A percentile compares a stretch with the other conserved stretches of the same genome.
phyloP scores from a whole-genome alignment of 169 alveolate genomes.

The Plasmodium reichenowi region DNA sequence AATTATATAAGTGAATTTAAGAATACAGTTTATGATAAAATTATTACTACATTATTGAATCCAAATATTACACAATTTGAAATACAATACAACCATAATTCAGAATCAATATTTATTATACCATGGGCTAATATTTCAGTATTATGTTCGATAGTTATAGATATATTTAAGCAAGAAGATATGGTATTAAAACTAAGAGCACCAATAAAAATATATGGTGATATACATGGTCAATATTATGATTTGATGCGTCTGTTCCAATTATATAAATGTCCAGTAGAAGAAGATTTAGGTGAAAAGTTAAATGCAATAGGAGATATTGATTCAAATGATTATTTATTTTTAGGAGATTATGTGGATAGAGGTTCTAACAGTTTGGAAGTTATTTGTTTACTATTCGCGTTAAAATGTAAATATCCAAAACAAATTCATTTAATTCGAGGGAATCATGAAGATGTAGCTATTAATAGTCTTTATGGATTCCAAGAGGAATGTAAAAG shows the following conservation, averaged over 20 bases:
- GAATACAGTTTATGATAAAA: slow-evolving; percentile 85
- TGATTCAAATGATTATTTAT: slow-evolving; percentile 97
- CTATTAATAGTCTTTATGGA: slow-evolving; percentile 98
- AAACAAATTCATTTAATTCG: slow-evolving; percentile 97
- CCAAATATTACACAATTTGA: slow-evolving; percentile 81
- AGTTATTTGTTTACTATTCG: slow-evolving; percentile 96
- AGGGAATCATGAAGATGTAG: slow-evolving; percentile 99
- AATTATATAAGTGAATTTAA: slow-evolving; percentile 76
- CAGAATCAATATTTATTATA: slow-evolving; percentile 81
- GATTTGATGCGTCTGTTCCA: slow-evolving; percentile 97
- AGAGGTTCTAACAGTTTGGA: slow-evolving; percentile 95
- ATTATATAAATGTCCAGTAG: slow-evolving; percentile 90
- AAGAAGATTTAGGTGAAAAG: slow-evolving; percentile 88
- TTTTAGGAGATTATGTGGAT: slow-evolving; percentile 99
- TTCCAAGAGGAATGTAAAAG: slow-evolving; percentile 98
- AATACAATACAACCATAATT: slow-evolving; percentile 75
- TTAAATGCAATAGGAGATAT: slow-evolving; percentile 95
- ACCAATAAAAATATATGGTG: slow-evolving; percentile 98
- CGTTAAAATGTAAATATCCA: slow-evolving; percentile 97
- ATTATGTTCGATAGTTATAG: slow-evolving; percentile 82
- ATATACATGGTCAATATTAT: slow-evolving; percentile 98
- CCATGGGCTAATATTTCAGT: slow-evolving; percentile 88
- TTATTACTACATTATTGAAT: slow-evolving; percentile 80
- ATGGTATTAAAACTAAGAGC: slow-evolving; percentile 97
- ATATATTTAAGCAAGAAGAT: slow-evolving; percentile 93